These are phyloP conservation scores for Bullera alba DNA, from an alignment of 768 basidiomycete species.

Conservation along the genomic window DNA sequence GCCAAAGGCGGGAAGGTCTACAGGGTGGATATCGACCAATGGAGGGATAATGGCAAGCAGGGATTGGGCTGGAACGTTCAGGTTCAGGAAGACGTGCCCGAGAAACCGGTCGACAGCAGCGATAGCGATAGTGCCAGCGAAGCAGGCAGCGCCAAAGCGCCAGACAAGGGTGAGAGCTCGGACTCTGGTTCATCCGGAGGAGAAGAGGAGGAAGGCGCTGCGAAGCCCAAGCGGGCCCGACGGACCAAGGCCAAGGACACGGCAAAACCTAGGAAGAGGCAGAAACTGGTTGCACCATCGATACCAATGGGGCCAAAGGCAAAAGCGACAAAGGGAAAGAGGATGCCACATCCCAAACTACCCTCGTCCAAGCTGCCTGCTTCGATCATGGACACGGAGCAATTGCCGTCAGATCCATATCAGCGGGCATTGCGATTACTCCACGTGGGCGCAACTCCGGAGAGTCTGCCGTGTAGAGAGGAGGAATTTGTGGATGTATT, in stretches of 20 bases:
- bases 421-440: slow-evolving; percentile 79
- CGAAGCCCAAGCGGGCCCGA: slow-evolving; percentile 15
- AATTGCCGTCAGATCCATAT: slow-evolving; percentile 71
- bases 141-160: background rate
- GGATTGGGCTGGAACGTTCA: slow-evolving; percentile 25
- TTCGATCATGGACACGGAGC: slow-evolving; percentile 43
- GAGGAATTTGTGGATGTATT: slow-evolving; percentile 73
- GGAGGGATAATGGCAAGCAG: slow-evolving; percentile 26
- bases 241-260: slow-evolving; percentile 6
- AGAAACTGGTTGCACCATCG: background rate
- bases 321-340: slow-evolving; percentile 36
- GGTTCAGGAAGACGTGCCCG: slow-evolving; percentile 12
- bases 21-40: slow-evolving; percentile 33
- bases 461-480: slow-evolving; percentile 79
- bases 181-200: slow-evolving; percentile 5
- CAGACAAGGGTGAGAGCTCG: slow-evolving; percentile 6
- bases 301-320: background rate
- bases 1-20: slow-evolving; percentile 31
- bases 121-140: slow-evolving; percentile 1
- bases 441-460: slow-evolving; percentile 88
- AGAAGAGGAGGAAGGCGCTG: slow-evolving; percentile 10
- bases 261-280: background rate
- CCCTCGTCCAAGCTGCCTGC: slow-evolving; percentile 33
- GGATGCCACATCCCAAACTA: slow-evolving; percentile 24
- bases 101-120: slow-evolving; percentile 12